phyloP scores from a whole-genome alignment of 208 protist species.

The Endotrypanum monterogeii region DNA sequence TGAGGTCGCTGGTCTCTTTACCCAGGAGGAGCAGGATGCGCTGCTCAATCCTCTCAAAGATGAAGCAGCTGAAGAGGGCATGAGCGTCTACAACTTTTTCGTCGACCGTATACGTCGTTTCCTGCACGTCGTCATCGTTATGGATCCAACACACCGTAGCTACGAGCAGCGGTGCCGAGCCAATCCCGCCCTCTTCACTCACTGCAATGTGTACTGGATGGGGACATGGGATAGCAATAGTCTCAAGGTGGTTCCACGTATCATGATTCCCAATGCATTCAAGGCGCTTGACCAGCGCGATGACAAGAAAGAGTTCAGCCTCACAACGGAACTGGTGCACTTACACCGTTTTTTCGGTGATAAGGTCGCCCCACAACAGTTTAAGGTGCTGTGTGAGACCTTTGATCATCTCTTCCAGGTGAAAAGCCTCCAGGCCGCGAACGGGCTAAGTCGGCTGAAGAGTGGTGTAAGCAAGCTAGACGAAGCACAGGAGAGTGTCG shows the following conservation, averaged over 20 bases:
- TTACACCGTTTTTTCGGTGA: constrained; percentile 77
- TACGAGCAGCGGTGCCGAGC: constrained; percentile 93
- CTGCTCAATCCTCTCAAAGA: constrained; percentile 93
- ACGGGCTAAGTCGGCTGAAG: constrained; percentile 79
- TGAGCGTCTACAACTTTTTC: constrained; percentile 91
- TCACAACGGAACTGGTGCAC: constrained; percentile 89
- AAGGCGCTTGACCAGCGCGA: constrained; percentile 67
- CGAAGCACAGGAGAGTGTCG: constrained; percentile 95
- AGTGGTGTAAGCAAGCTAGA: constrained; percentile 95
- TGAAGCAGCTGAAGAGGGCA: constrained; percentile 81
- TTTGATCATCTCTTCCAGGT: constrained; percentile 85
- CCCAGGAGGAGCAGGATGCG: constrained; percentile 96
- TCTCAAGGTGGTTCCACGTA: constrained; percentile 90
- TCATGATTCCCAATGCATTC: constrained; percentile 85
- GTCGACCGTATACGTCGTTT: constrained; percentile 89
- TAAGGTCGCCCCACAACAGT: constrained; percentile 91
- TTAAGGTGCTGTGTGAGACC: constrained; percentile 90
- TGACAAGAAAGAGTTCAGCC: constrained; percentile 87
- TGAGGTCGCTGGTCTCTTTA: constrained; percentile 97
- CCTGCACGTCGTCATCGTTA: constrained; percentile 95
- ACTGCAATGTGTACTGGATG: constrained; percentile 97
- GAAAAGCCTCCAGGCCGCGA: constrained; percentile 76
- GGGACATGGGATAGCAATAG: constrained; percentile 91
- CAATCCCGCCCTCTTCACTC: constrained; percentile 97
- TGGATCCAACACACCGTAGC: constrained; percentile 94